Conservation (phyloP, 1,284 basidiomycete species). For the Microbotryomycetes sp. region DNA sequence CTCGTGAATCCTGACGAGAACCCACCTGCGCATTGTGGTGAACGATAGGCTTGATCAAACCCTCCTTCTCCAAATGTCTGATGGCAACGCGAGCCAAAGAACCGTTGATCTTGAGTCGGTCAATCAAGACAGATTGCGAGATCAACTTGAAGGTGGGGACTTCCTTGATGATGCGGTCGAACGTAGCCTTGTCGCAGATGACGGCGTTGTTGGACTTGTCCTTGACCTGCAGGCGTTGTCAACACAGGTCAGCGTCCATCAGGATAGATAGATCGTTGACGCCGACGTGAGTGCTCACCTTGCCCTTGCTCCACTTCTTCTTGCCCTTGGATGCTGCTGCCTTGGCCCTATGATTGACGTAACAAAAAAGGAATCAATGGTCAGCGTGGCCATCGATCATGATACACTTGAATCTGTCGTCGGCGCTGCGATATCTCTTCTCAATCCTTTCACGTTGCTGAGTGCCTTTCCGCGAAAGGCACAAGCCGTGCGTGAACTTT, state of each 20-base stretch:
- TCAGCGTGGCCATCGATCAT: too few species aligned
- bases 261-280: not conserved
- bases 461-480: too few species aligned
- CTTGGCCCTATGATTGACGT: slow-evolving; percentile 7
- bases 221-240: slow-evolving; percentile 29
- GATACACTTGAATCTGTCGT: too few species aligned
- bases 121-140: slow-evolving; percentile 94
- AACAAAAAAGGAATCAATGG: not conserved
- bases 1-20: not conserved
- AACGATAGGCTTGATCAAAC: slow-evolving; percentile 87
- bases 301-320: slow-evolving; percentile 38
- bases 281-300: not conserved
- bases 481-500: too few species aligned
- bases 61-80: slow-evolving; percentile 87
- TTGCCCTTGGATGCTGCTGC: slow-evolving; percentile 30
- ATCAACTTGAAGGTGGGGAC: slow-evolving; percentile 99
- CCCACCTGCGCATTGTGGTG: slow-evolving; percentile 87
- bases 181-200: slow-evolving; percentile 71
- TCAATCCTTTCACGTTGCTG: too few species aligned
- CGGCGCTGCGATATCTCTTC: too few species aligned
- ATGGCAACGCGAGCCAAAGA: slow-evolving; percentile 91
- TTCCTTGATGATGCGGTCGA: slow-evolving; percentile 80
- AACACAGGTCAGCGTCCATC: not conserved
- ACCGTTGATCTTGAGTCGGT: slow-evolving; percentile 94
- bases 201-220: slow-evolving; percentile 65